Conservation (phyloP, 2,329 filamentous ascomycete species). For the Aspergillus fischeri region DNA sequence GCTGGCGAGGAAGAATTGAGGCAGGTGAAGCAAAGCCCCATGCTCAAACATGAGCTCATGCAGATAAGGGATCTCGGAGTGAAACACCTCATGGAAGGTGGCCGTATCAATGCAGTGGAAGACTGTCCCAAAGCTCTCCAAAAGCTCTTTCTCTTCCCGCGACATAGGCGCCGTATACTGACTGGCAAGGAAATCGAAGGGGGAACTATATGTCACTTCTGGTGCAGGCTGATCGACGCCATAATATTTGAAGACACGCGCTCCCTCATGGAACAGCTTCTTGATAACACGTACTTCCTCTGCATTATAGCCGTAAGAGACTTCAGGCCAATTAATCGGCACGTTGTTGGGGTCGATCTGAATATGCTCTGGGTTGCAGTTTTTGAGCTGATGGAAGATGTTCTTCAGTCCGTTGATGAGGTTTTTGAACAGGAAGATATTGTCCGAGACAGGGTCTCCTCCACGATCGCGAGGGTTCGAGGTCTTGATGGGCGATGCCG, state of each 20-base stretch:
- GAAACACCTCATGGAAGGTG: conserved; percentile 97
- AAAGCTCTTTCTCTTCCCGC: conserved; percentile 93
- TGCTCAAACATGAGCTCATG: conserved; percentile 99
- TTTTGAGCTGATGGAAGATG: conserved; percentile 89
- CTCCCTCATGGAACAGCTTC: conserved; percentile 95
- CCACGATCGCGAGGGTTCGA: conserved; percentile 85
- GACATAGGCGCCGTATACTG: conserved; percentile 91
- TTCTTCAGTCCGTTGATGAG: conserved; percentile 93
- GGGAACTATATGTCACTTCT: conserved; percentile 71
- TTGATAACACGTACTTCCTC: conserved; percentile 96
- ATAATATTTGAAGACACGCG: conserved; percentile 95
- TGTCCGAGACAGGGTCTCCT: conserved; percentile 87
- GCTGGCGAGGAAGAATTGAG: conserved; percentile 97
- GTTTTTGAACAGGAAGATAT: conserved; percentile 97
- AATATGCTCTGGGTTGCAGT: conserved; percentile 70
- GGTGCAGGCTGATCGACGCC: conserved; percentile 74
- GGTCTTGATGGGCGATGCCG: conserved; percentile 91
- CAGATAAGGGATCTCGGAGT: conserved; percentile 91
- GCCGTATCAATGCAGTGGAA: conserved; percentile 98
- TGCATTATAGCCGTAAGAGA: conserved; percentile 92
- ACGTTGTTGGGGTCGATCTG: conserved; percentile 72
- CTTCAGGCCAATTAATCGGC: conserved; percentile 88
- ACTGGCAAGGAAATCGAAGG: conserved; percentile 88
- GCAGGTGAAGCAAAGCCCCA: conserved; percentile 86
- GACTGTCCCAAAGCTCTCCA: conserved; percentile 96